Base-by-base conservation (phyloP, 176 grass and related monocot genomes). In the Eleusine indica region DNA sequence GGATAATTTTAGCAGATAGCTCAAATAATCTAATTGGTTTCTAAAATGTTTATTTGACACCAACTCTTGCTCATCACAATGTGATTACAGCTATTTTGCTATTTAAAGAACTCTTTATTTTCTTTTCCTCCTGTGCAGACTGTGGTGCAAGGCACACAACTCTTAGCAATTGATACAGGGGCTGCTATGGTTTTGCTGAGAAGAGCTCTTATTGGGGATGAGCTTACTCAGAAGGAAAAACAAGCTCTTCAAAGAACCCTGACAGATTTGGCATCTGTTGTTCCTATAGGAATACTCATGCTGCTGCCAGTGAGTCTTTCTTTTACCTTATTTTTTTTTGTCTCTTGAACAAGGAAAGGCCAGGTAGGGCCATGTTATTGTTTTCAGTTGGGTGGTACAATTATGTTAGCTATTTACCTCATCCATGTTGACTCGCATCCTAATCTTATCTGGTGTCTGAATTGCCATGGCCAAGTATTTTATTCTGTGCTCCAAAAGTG, bases 271-370 rank as follows among this genome's bases (percentile, higher is more conserved):
- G 97, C 97, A 68, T 99, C 97, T 82, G 97, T 96, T 71, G 88
- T 99, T 84, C 97, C 97, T 81, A 99, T 99, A 81, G 97, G 97
- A 86, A 86, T 99, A 76, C 93, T 99, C 54, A 99, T 99, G 97
- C 97, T 99, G 79, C 88, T 99, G 81, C 97, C 97, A 56, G 97
- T 99, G 69, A 99, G 93, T 94, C 29, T 85, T 76, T 65, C 70
- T 66, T 86, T 52, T 76, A 29, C 77, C 80, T 43, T 39, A 3
- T 0, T 39, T 83, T 73, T 53, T 73, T 53, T 30, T 38, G 9
- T 13, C 70, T 82, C 29, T 35, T 78, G n/a, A 78, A 83, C 39
- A 48, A 70, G 44, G 8, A 47, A 47, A 47, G 44, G 44, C 9
- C 44, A 10, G 44, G 44, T 47, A 67, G 58, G 40, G 32, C 84